Percentiles rank a stretch among this genome's conserved stretches.
Evolutionary conservation across 2,329 filamentous ascomycete species (phyloP).

Genomic region (Colletotrichum filicis): DNA sequence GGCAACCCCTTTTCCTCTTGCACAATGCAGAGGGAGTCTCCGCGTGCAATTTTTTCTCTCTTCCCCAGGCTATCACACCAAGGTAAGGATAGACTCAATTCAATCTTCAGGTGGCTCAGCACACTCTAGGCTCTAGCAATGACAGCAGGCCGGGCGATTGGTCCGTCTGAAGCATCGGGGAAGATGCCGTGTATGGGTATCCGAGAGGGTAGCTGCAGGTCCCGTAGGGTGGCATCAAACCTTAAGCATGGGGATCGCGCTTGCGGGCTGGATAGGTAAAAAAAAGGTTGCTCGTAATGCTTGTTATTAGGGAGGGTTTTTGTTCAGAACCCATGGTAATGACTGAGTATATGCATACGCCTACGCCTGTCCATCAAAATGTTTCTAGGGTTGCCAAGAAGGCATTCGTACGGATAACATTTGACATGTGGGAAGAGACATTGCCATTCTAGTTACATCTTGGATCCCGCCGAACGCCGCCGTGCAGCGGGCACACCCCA

Average conservation of each 20-base stretch:
- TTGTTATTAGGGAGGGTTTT: not conserved
- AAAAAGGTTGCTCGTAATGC: conserved; percentile 1
- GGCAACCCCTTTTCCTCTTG: conserved; percentile 1
- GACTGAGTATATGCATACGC: not conserved
- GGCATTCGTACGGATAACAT: not conserved
- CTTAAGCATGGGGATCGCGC: conserved; percentile 25
- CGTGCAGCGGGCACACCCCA: not conserved
- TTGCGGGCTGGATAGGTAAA: conserved; percentile 1
- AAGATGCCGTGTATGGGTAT: not conserved
- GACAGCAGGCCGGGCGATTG: not conserved
- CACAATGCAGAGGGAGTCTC: not conserved
- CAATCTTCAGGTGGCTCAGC: not conserved
- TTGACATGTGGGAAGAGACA: not conserved
- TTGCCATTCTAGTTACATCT: not conserved
- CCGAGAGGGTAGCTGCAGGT: conserved; percentile 4
- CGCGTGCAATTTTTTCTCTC: not conserved
- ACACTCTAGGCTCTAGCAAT: not conserved
- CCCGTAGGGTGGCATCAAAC: conserved; percentile 27
- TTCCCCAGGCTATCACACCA: not conserved
- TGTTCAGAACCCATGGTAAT: not conserved
- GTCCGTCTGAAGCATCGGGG: not conserved
- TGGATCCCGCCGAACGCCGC: not conserved
- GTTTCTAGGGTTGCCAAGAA: not conserved
- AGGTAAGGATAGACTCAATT: not conserved
- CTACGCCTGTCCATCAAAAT: not conserved